Base-by-base conservation (phyloP, 1,139 yeast genomes). In the Protomyces pachydermus region DNA sequence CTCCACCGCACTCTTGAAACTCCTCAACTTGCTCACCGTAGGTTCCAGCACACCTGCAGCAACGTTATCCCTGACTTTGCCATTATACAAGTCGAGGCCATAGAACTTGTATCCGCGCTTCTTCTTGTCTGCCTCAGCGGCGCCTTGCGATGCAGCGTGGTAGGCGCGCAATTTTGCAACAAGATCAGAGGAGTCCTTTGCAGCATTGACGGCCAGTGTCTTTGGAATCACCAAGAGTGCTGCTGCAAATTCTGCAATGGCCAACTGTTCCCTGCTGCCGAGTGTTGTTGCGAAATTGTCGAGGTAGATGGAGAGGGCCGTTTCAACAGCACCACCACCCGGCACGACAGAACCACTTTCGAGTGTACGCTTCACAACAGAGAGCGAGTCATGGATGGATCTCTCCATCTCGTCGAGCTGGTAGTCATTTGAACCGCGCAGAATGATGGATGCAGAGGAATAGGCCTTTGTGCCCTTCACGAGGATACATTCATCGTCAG, bases 281-380 rank as follows among this genome's bases (percentile, higher is more conserved):
- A 91, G 56, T 0, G 98, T 91, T 9, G 98, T 93, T 54, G 98
- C 98, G 76, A 95, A 93, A 75, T 90, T 93, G 77, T 95, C 98
- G 74, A 95, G 81, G 75, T 90, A 95, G 66, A 95, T 91, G 78
- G 91, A 91, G 71, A 95, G 82, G 10, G 98, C 97, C 56, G 97
- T 82, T 78, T 95, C 99, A 56, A 93, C 98, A 25, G 98, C 97
- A 68, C 99, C 99, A 69, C 98, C 99, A 66, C 99, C 99, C 56
- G 98, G 98, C 9, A 95, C 98, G 65, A 95, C 95, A 70, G 83
- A 78, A 16, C 98, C 98, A 72, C 95, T 85, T 77, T 95, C 99
- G 70, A 95, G 82, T 18, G 98, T 91, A 75, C 98, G 86, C 79
- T 95, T 95, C 56, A 95, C 97, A 48, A 93, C 98, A 56, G 91